Evolutionary conservation across 805 yeast genomes (phyloP), one percentile per base, ranked within the genome.

Genomic region (Teunomyces atbi): DNA sequence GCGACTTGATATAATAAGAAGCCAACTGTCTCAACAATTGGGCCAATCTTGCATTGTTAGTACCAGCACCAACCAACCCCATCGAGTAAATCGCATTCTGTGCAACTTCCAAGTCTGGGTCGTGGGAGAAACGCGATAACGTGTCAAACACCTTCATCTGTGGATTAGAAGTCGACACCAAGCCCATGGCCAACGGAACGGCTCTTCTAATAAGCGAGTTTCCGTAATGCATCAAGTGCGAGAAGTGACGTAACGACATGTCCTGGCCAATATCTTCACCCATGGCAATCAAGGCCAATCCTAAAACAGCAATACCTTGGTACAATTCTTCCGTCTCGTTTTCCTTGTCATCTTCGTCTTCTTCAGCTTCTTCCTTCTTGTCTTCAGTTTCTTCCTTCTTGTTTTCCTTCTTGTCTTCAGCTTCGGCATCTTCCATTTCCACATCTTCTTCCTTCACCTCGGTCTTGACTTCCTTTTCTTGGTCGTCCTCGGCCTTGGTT

Each of bases 11-110:
- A 65, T 94, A 95, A 66, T 94, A 94, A 45, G 89, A 83, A 1
- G 99, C 98, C 57, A 94, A 78, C 68, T 94, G 98, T 67, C 99
- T 82, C 61, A 94, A 78, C 53, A 94, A 77, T 72, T 94, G 99
- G 3, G 98, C 98, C 53, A 94, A 77, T 72, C 99, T 86, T 6
- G 99, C 99, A 64, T 94, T 94, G 69, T 94, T 92, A 23, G 99
- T 94, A 69, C 99, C 99, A 16, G 98, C 94, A 64, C 99, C 99
- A 57, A 92, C 96, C 52, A 94, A 72, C 45, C 99, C 99, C 98
- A 94, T 91, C 37, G 96, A 84, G 60, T 89, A 92, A 53, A 94
- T 90, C 16, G 99, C 90, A 63, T 91, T 94, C 64, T 85, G 84
- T 5, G 98, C 96, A 45, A 94, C 97, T 61, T 89, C 96, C 56